Base-by-base conservation (phyloP, 2,329 filamentous ascomycete genomes). In the Colletotrichum tanaceti region DNA sequence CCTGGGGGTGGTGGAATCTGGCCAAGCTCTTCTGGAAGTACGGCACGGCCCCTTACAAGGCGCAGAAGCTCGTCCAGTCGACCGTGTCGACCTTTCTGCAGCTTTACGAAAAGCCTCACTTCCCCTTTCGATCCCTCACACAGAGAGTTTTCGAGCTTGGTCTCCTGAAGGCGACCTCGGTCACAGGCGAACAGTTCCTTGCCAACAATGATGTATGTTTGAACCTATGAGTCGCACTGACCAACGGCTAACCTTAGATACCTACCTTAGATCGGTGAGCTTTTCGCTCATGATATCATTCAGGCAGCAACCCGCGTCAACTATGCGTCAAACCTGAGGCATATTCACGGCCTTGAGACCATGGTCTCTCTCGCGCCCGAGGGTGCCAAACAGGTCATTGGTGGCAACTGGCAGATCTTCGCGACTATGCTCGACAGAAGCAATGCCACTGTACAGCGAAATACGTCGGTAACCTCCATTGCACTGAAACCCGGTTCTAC, bases 351-450 rank as follows among this genome's bases (percentile, higher is more conserved):
- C 0, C 81, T 99, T 1, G 93, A 97, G 74, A 89, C 94, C 1
- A 93, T 98, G 91, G 88, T 97, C 2, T 95, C 94, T 50, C 93
- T 98, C 89, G 92, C 94, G 2, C 92, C 94, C 0, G 91, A 95
- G 60, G 94, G 93, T 7, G 93, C 94, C 0, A 88, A 94, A 77
- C 84, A 91, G 20, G 87, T 98, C 1, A 79, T 87, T 16, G 94
- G 94, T 7, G 96, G 96, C 1, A 99, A 98, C 78, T 98, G 94
- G 94, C 90, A 89, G 74, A 97, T 99, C 63, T 99, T 99, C 76
- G 86, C 90, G n/a, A 82, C 85, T 52, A 97, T 98, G 91, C 82
- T 95, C 1, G 83, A 87, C 44, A 80, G 83, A 0, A 91, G 93
- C 1, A 81, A 85, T 3, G 89, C 92, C 0, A 79, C 82, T 0